These are phyloP conservation scores for Solanum infundibuliforme DNA, from an alignment of 257 asterid species.

Conservation along the genomic window DNA sequence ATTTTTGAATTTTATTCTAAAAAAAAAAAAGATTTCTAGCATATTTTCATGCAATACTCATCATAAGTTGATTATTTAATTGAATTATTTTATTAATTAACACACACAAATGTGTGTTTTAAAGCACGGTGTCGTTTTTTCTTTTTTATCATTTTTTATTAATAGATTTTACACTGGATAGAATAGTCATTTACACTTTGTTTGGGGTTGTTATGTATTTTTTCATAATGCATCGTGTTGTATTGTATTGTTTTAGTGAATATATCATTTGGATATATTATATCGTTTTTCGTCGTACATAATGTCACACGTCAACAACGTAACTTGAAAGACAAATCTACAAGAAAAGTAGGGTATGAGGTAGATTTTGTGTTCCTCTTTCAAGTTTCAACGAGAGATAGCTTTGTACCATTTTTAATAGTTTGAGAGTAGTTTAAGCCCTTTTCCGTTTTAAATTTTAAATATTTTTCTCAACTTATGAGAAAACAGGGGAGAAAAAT, in stretches of 20 bases:
- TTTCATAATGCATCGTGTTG: neutral
- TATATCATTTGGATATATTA: fast-evolving
- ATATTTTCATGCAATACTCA: neutral
- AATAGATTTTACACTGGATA: neutral
- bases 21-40: neutral
- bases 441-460: no score
- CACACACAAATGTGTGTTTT: neutral
- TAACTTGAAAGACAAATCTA: neutral
- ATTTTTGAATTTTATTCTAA: neutral
- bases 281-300: fast-evolving
- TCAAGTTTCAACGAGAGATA: neutral
- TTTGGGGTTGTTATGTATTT: neutral
- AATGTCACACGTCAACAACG: no score
- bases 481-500: no score
- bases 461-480: no score
- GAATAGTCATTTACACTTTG: neutral
- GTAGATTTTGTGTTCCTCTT: neutral
- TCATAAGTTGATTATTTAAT: neutral
- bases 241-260: no score
- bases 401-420: no score
- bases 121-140: neutral
- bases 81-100: neutral
- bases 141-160: neutral
- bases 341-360: neutral
- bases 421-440: fast-evolving